Evolutionary conservation across 2,329 filamentous ascomycete genomes (phyloP).

Genomic region (Drechslerella stenobrocha): DNA sequence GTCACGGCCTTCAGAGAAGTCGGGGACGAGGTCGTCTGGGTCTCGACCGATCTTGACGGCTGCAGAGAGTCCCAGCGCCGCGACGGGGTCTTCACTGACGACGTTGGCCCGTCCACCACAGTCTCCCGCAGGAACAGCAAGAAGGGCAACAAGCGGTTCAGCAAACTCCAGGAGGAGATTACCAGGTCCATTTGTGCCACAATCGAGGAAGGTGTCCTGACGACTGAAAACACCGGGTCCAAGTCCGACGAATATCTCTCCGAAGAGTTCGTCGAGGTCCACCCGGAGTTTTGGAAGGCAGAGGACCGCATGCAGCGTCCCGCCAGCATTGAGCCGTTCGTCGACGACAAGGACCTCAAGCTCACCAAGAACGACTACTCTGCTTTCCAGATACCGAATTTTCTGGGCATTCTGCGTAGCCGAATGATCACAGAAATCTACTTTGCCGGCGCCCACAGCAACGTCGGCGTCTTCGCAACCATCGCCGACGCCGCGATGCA

Average conservation of each 20-base stretch:
- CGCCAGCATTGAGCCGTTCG: conserved; percentile 8
- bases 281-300: conserved; percentile 25
- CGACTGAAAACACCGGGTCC: conserved; percentile 4
- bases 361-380: conserved; percentile 77
- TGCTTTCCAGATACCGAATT: conserved; percentile 73
- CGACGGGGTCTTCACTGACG: conserved; percentile 58
- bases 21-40: conserved; percentile 78
- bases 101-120: conserved; percentile 53
- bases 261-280: conserved; percentile 27
- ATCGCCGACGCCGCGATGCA: conserved; percentile 86
- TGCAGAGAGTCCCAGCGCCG: conserved; percentile 62
- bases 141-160: conserved; percentile 69
- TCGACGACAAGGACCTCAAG: conserved; percentile 46
- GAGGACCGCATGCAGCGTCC: conserved; percentile 13
- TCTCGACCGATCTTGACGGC: conserved; percentile 73
- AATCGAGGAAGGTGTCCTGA: background rate
- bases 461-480: conserved; percentile 87
- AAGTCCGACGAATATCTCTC: conserved; percentile 43
- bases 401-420: conserved; percentile 62
- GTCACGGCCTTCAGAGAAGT: conserved; percentile 72
- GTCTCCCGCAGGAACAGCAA: conserved; percentile 41
- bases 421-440: conserved; percentile 71
- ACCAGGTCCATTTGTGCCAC: no score
- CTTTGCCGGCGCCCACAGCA: conserved; percentile 82
- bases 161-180: background rate